Evolutionary conservation across 129 eudicot species (phyloP), one percentile per base, ranked within the genome.

Genomic region (Chrysanthemum makinoi): DNA sequence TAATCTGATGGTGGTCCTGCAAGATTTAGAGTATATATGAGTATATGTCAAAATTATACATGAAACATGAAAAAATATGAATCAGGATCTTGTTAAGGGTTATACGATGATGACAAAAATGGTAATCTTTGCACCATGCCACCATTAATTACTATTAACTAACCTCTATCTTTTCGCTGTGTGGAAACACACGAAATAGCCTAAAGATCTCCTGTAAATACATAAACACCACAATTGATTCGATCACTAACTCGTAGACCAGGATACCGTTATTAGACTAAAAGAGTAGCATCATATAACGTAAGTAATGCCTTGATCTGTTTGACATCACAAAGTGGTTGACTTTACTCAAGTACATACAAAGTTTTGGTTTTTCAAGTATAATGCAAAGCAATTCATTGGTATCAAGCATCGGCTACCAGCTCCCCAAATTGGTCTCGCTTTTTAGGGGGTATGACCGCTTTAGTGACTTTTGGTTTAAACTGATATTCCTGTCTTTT

Each of bases 361-460:
- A 83, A 95, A 65, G 99, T 95, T 80, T 90, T 96, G 46, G 99
- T 97, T 76, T 90, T 95, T 80, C 90, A 96, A 6, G 97, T 95
- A 75, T 95, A 95, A 82, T 95, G 99, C 85, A 90, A n/a, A n/a
- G 69, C 78, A 95, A 76, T 51, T 95, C 99, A 46, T 95, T 90
- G 63, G 96, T 88, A 6, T 14, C 72, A 44, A n/a, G 97, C 80
- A 84, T 95, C 99, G 73, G 97, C 99, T 33, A 90, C 94, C 69
- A 95, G 80, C 67, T 90, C 99, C 66, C 99, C 99, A 74, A 90
- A 95, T 81, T 95, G 82, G 83, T 75, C 83, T 76, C n/a, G 99
- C 99, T 58, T 97, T 79, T 77, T 95, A 97, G 33, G 99, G 91
- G 59, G 96, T 0, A 39, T 39, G 46, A 0, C 46, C 7, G 46